Evolutionary conservation across 163 green algal genomes (phyloP), one percentile per base, ranked within the genome.

Genomic region (Scenedesmus sp.): DNA sequence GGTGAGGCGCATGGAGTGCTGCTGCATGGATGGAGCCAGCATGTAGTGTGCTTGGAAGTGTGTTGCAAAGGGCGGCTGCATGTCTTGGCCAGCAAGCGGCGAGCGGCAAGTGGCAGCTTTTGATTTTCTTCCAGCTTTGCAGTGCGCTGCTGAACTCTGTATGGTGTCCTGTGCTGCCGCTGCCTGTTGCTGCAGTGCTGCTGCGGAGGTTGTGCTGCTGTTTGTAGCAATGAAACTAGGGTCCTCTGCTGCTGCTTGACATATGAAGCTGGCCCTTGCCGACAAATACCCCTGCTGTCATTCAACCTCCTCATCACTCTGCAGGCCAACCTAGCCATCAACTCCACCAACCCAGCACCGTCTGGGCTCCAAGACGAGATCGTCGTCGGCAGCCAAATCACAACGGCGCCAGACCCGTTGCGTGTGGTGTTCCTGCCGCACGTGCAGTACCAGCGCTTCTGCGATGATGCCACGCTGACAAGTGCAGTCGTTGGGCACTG

Each of bases 401-500:
- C 73, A 49, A 83, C 73, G 12, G 73, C 73, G 15, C 73, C 73
- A 4, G 20, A 49, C 73, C 73, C 73, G 2, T 30, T 83, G 33
- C 73, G 73, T 12, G 73, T 83, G 37, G 35, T 83, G 18, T 83
- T 83, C 73, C 37, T 83, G 37, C 73, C 73, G 20, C 37, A 46
- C 20, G 37, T 46, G 3, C 37, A 83, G 73, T 83, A 83, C 37
- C 73, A 83, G 37, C 73, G 73, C 12, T 46, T 53, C 6, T 83
- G 73, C 12, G 73, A 83, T 15, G 37, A 46, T 12, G 73, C 37
- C 1, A 83, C 73, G 15, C 9, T 53, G 37, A 35, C 13, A 35
- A 24, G 53, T n/a, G 35, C 73, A 16, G 73, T 83, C 33, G 73
- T 83, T 4, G 73, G 10, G 12, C 37, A 83, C 16, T 83, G 73